Evolutionary conservation across 2,329 filamentous ascomycete species (phyloP), one percentile per base, ranked within the genome.

Genomic region (Cercospora berteroae): DNA sequence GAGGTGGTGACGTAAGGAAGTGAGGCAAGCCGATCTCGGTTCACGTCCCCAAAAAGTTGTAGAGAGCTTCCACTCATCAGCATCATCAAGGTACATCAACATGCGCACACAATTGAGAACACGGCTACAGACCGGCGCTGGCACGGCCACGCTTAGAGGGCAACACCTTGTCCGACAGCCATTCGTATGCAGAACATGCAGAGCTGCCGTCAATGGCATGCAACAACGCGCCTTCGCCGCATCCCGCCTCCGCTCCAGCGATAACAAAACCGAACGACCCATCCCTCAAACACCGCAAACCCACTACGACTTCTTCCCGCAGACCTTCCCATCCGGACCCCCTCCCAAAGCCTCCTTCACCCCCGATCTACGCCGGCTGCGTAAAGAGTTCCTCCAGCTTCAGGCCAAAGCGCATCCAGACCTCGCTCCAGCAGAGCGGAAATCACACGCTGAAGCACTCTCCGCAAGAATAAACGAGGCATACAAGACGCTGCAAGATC

Each of bases 381-480:
- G 92, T 60, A 87, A 87, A 71, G 95, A 99, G 78, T 98, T 96
- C 81, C 88, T 98, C 13, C 86, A 88, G 68, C 86, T 97, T 0
- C 95, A 99, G 81, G 87, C 89, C 18, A 84, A 85, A 52, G 87
- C 90, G 10, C 92, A 95, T 79, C 92, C 92, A 0, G 92, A 95
- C 78, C 83, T 90, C 68, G 81, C 82, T 23, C 78, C 82, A 0
- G 73, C 76, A n/a, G 74, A 80, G 4, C 76, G 81, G 42, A 88
- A 88, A 73, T 80, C 81, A 48, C 82, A 85, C 58, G 93, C 93
- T 20, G 92, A 96, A 79, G 90, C 88, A 0, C 83, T 89, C n/a
- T 95, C 91, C 9, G 87, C 92, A 7, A 86, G 87, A 27, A 94
- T 98, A 79, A 98, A 98, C 83, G 90, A 93, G 72, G 95, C 95